Evolutionary conservation across 139 green algal genomes (phyloP).

Genomic region (Ettlia oleoabundans): DNA sequence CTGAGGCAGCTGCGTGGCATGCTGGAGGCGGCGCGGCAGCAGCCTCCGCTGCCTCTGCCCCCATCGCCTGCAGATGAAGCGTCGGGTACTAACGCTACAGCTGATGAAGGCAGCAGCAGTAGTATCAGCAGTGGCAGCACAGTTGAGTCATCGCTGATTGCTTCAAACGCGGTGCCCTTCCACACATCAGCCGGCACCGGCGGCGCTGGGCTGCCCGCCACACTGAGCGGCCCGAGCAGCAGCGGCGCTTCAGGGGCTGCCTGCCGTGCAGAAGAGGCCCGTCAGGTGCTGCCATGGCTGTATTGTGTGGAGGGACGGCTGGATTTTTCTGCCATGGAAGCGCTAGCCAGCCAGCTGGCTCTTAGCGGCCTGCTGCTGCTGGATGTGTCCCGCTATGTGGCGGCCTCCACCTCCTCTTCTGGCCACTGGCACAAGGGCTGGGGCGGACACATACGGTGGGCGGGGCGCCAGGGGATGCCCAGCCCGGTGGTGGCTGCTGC

Average conservation of each 20-base stretch:
- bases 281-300: constrained; percentile 28
- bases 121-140: too few species aligned
- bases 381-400: constrained; percentile 11
- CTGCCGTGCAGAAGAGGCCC: constrained; percentile 1
- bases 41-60: constrained; percentile 7
- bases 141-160: not conserved
- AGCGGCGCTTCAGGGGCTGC: not conserved
- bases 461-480: not conserved
- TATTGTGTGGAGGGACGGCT: constrained; percentile 24
- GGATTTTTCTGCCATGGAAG: constrained; percentile 12
- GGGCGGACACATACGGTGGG: constrained; percentile 17
- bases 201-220: not conserved
- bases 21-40: not conserved
- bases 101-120: not conserved
- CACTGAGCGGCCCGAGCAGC: not conserved
- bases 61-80: not conserved
- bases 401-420: not conserved
- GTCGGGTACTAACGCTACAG: too few species aligned
- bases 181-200: not conserved
- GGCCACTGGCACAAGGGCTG: constrained; percentile 8
- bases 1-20: not conserved
- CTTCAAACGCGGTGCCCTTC: constrained; percentile 32
- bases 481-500: constrained; percentile 15
- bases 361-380: constrained; percentile 22
- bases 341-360: constrained; percentile 26